Percentiles rank a stretch among this genome's conserved stretches.
Conservation (phyloP, 106 monocot species). For the Dioscorea dumetorum region DNA sequence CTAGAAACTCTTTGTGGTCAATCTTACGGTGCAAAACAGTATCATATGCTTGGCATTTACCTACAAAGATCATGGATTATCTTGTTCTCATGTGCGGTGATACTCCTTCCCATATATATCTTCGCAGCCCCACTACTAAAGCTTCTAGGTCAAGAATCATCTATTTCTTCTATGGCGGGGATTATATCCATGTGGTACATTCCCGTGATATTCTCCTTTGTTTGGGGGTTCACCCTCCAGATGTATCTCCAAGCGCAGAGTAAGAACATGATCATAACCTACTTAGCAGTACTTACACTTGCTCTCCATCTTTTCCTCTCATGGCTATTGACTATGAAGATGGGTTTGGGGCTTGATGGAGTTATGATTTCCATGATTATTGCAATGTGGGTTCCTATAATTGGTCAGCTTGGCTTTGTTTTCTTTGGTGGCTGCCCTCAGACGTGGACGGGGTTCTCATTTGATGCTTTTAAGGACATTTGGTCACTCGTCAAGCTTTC, state of each 20-base stretch:
- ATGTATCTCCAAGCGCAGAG: constrained; percentile 78
- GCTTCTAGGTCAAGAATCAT: constrained; percentile 46
- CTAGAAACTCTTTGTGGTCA: constrained; percentile 68
- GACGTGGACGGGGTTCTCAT: constrained; percentile 29
- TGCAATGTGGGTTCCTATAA: constrained; percentile 49
- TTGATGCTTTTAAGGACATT: constrained; percentile 17
- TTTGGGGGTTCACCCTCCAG: constrained; percentile 57
- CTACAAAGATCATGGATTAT: constrained; percentile 68
- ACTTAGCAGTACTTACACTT: constrained; percentile 31
- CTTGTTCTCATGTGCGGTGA: constrained; percentile 12
- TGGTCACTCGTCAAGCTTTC: constrained; percentile 22
- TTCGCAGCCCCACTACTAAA: constrained; percentile 49
- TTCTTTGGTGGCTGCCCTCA: constrained; percentile 29
- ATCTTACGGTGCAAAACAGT: constrained; percentile 51
- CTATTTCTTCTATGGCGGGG: constrained; percentile 42
- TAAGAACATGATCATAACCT: constrained; percentile 54
- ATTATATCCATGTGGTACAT: constrained; percentile 58
- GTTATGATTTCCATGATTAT: constrained; percentile 49
- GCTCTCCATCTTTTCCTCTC: constrained; percentile 36
- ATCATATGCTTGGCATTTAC: constrained; percentile 67
- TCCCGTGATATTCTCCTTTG: constrained; percentile 42
- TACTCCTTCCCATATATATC: constrained; percentile 39
- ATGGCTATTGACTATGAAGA: constrained; percentile 34
- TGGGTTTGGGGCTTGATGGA: constrained; percentile 33
- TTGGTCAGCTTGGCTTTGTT: constrained; percentile 59